A percentile compares a stretch with the other conserved stretches of the same genome.
Conservation (phyloP, 192 early-diverging fungal species). For the Coemansia sp. region DNA sequence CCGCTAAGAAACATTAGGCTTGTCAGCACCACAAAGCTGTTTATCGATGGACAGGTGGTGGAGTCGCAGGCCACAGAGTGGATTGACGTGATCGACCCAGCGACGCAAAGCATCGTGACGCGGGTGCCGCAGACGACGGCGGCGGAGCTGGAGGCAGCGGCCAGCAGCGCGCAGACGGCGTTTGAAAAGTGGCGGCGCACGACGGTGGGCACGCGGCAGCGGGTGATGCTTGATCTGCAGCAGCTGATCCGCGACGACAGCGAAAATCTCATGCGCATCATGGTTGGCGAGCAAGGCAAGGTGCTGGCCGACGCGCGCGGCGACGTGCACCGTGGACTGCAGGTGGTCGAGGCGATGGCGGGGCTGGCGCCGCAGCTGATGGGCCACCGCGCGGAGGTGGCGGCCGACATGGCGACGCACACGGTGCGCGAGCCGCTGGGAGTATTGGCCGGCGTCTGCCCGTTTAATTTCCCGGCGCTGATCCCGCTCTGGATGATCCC, state of each 20-base stretch:
- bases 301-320: constrained; percentile 87
- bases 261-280: constrained; percentile 74
- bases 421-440: constrained; percentile 88
- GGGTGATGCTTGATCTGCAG: constrained; percentile 89
- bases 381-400: constrained; percentile 78
- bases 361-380: constrained; percentile 73
- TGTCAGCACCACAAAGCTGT: constrained; percentile 59
- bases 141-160: constrained; percentile 76
- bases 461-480: constrained; percentile 99
- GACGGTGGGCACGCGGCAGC: constrained; percentile 76
- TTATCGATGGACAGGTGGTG: constrained; percentile 88
- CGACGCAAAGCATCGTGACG: constrained; percentile 84
- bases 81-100: constrained; percentile 89
- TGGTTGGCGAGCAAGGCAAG: constrained; percentile 89
- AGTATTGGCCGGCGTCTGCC: constrained; percentile 88
- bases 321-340: constrained; percentile 85
- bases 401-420: constrained; percentile 95
- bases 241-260: constrained; percentile 74
- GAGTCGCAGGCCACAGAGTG: constrained; percentile 80
- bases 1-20: too few species aligned
- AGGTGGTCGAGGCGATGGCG: constrained; percentile 84
- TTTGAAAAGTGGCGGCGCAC: constrained; percentile 85
- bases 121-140: constrained; percentile 84
- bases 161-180: constrained; percentile 64
- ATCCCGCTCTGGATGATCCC: constrained; percentile 96